Evolutionary conservation across 768 basidiomycete species (phyloP), one percentile per base, ranked within the genome.

Genomic region (Rhodotorula babjevae): DNA sequence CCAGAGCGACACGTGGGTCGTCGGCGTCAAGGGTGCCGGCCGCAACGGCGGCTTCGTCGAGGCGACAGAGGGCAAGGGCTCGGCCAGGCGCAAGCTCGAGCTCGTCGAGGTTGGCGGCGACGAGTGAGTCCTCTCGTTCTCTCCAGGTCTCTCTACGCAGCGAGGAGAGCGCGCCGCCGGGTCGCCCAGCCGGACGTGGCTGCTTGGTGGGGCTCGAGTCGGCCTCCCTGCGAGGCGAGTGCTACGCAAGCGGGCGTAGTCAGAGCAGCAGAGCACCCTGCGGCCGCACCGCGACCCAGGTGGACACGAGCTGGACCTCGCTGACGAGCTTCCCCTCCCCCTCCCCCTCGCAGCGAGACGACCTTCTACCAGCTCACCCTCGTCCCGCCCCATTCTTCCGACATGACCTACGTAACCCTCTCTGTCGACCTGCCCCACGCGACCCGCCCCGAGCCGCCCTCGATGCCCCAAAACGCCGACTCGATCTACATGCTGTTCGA

Each of bases 11-110:
- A 64, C 31, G 70, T 77, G 31, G 77, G 65, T 68, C 25, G 70
- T 80, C 19, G 80, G 79, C 36, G 79, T 80, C 14, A 75, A 64
- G 58, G 18, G 69, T 76, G 55, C 71, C 64, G 63, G 73, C 46
- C 46, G 29, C 31, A 33, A 8, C 33, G 67, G 66, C 23, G 69
- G 73, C 7, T 71, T 61, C 53, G 61, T 76, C 52, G 76, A 68
- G 65, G 73, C 68, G 25, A 53, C 27, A 19, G 70, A 62, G 56
- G 65, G 58, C 25, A 66, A 57, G 55, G 67, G 61, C 12, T 40
- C 21, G 18, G 50, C 23, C 18, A 56, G 27, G 44, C 27, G 23
- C 19, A 47, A 19, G 56, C 4, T 71, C 23, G 33, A 52, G 12
- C 21, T 72, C 15, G 10, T 33, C 29, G 33, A 50, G 0, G 61